These are phyloP conservation scores for Petunia hybrid DNA, from an alignment of 305 asterid species.

Conservation along the genomic window DNA sequence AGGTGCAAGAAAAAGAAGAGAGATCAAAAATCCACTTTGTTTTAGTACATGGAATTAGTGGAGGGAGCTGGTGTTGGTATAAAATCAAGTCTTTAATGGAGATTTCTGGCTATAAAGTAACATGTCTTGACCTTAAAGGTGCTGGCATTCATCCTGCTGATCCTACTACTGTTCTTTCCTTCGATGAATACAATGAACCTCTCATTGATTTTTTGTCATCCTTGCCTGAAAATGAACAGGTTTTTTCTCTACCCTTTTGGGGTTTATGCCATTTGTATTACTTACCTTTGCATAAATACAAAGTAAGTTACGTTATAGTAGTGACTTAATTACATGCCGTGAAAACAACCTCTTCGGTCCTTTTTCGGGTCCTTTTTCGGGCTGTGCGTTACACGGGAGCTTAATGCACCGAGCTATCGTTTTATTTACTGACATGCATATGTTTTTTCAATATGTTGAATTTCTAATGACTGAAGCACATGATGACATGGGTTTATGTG, in stretches of 20 bases:
- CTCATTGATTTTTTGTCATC: conserved; percentile 61
- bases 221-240: conserved; percentile 52
- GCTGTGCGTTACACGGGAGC: too few species aligned
- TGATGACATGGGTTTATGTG: background rate
- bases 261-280: background rate
- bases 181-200: conserved; percentile 62
- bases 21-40: conserved; percentile 56
- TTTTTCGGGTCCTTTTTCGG: too few species aligned
- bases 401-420: background rate
- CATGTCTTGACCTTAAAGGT: conserved; percentile 68
- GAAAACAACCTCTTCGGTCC: too few species aligned
- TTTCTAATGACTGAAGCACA: background rate
- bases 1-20: background rate
- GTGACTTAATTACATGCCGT: background rate
- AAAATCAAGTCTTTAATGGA: conserved; percentile 65
- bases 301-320: background rate
- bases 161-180: conserved; percentile 53
- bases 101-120: conserved; percentile 56
- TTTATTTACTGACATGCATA: background rate
- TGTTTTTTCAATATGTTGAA: background rate
- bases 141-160: conserved; percentile 59
- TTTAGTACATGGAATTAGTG: conserved; percentile 62
- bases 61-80: conserved; percentile 84
- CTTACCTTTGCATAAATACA: background rate
- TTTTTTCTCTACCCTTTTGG: background rate